Base-by-base conservation (phyloP, 2,329 filamentous ascomycete genomes). In the Albophoma yamanashiensis region DNA sequence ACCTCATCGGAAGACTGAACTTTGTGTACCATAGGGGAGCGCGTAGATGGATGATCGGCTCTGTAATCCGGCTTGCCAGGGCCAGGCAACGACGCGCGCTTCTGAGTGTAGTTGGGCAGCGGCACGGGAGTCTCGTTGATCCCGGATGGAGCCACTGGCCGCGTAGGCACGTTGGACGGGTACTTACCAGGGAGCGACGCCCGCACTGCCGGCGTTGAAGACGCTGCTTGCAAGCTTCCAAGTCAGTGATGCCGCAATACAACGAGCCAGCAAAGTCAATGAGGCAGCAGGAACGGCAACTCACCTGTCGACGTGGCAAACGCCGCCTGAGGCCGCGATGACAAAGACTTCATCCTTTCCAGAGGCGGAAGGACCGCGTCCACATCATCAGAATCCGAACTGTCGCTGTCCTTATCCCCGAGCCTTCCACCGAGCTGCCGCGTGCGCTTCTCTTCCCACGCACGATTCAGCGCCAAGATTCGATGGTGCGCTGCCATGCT, bases 391-490 rank as follows among this genome's bases (percentile, higher is more conserved):
- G 50, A 55, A 6, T 42, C 43, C 40, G 36, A 38, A 12, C 38
- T 50, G 22, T 56, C 52, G n/a, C 36, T 27, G 12, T 56, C 34
- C 14, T 9, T 3, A n/a, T 4, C 7, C 27, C 8, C 9, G 2
- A 22, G 20, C 11, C 53, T n/a, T 25, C 42, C 53, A 1, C 17
- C 8, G 20, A 9, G 62, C 62, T 22, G 31, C 27, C 60, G 57
- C 1, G 12, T 14, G 52, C 31, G 59, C n/a, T 57, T 62, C 27
- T 61, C 56, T 59, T 70, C 68, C 73, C 73, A 75, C 17, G 67
- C 59, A 39, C 62, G 62, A 59, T 74, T 72, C 22, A 69, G 60
- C 4, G 65, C 67, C 56, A 66, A 25, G 5, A 75, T 72, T 34
- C 61, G 67, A 36, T 67, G 60, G 36, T 62, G 61, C 7, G 53